Evolutionary conservation across 2,329 filamentous ascomycete species (phyloP).

Genomic region (Beauveria caledonica): DNA sequence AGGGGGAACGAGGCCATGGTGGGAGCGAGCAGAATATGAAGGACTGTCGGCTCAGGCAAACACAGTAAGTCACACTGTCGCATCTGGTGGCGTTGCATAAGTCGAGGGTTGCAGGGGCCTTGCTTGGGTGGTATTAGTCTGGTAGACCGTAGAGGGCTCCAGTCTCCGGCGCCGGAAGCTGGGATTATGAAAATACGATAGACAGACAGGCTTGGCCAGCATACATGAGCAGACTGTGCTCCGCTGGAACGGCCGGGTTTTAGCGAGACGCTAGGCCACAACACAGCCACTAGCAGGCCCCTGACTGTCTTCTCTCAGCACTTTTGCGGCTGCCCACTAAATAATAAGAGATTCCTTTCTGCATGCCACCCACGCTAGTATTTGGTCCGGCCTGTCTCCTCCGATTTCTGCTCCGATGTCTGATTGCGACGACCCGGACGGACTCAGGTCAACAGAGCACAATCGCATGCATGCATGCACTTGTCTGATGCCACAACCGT

Average conservation of each 20-base stretch:
- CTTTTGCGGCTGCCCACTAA: background rate
- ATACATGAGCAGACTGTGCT: background rate
- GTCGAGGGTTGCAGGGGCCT: background rate
- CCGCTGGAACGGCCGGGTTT: background rate
- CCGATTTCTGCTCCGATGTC: conserved; percentile 8
- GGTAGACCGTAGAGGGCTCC: background rate
- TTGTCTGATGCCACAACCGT: background rate
- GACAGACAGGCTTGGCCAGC: background rate
- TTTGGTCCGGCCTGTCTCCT: background rate
- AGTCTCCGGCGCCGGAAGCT: conserved; percentile 8
- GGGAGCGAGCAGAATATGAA: conserved; percentile 12
- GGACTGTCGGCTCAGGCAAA: background rate
- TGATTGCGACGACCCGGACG: background rate
- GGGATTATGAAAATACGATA: background rate
- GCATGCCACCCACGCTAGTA: background rate
- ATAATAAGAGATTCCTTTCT: background rate
- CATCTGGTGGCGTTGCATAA: conserved; percentile 13
- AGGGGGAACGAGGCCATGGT: conserved; percentile 11
- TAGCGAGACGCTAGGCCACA: background rate
- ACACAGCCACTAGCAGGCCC: background rate
- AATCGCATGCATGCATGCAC: background rate
- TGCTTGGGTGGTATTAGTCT: background rate
- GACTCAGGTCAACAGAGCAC: background rate
- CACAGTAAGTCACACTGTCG: conserved; percentile 11
- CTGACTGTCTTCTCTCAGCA: background rate